A percentile compares a stretch with the other conserved stretches of the same genome.
Evolutionary conservation across 2,329 filamentous ascomycete genomes (phyloP).

Genomic region (Alternaria brassicicola): DNA sequence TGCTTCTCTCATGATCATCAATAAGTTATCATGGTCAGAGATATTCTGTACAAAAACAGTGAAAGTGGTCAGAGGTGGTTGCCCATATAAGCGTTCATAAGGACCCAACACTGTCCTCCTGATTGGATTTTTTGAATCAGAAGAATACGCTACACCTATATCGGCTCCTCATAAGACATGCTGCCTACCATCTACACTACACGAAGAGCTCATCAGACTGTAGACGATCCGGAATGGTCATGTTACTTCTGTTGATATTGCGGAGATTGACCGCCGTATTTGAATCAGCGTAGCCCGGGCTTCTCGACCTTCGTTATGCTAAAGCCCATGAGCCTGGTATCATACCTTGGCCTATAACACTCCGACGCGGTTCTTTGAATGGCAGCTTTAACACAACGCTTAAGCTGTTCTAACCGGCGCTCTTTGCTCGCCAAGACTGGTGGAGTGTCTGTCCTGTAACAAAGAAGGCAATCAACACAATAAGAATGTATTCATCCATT

Average conservation of each 20-base stretch:
- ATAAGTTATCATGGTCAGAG: background rate
- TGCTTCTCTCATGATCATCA: background rate
- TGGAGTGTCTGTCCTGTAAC: background rate
- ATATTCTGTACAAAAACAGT: background rate
- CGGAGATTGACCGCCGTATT: slow-evolving; percentile 34
- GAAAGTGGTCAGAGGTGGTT: background rate
- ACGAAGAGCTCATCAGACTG: slow-evolving; percentile 3
- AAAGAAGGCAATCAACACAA: background rate
- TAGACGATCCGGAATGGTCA: slow-evolving; percentile 20
- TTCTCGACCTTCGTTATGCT: slow-evolving; percentile 6
- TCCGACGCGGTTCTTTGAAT: background rate
- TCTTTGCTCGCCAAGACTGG: background rate
- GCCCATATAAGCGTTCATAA: background rate
- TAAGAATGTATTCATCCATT: background rate
- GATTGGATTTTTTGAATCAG: background rate
- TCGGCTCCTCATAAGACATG: background rate
- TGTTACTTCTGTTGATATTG: slow-evolving; percentile 18
- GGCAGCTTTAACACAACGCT: background rate
- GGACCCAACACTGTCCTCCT: background rate
- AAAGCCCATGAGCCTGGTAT: slow-evolving; percentile 19
- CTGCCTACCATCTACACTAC: background rate
- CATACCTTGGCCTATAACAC: background rate
- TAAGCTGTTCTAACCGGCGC: background rate
- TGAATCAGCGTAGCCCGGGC: slow-evolving; percentile 18
- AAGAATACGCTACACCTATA: background rate